Percentiles rank a stretch among this genome's conserved stretches.
Conservation (phyloP, 2,329 filamentous ascomycete species). For the Phyllosticta capitalensis region DNA sequence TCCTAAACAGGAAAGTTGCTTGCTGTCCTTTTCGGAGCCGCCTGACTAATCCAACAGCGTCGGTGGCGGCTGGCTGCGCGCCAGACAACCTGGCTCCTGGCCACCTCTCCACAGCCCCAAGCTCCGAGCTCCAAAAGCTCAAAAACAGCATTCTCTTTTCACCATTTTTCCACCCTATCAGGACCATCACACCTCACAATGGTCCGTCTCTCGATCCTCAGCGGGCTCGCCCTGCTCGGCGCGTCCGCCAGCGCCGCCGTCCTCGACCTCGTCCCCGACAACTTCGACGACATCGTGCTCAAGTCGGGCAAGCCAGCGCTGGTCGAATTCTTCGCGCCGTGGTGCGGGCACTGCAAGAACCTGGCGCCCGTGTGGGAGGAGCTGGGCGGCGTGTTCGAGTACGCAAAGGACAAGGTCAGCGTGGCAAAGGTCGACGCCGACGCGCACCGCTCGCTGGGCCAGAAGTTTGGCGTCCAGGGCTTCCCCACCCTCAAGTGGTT, state of each 20-base stretch:
- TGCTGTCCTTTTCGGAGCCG: neutral
- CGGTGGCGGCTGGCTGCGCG: neutral
- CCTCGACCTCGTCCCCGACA: conserved; percentile 76
- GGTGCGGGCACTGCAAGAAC: conserved; percentile 99
- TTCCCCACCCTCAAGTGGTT: conserved; percentile 98
- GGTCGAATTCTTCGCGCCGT: conserved; percentile 96
- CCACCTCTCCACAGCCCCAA: neutral
- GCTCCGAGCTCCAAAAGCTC: neutral
- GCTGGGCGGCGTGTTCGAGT: conserved; percentile 64
- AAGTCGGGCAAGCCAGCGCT: conserved; percentile 91
- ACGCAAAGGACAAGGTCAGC: conserved; percentile 64
- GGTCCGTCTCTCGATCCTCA: conserved; percentile 20
- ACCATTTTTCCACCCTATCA: neutral
- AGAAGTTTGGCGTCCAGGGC: conserved; percentile 79
- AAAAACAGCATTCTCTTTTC: neutral
- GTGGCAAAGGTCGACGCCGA: conserved; percentile 97
- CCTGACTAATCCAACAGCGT: neutral
- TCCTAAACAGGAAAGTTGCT: neutral
- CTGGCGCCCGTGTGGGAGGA: conserved; percentile 94
- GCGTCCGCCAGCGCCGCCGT: conserved; percentile 57
- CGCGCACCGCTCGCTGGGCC: conserved; percentile 72
- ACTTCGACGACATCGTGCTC: conserved; percentile 85
- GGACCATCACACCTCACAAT: neutral
- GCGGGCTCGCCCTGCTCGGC: conserved; percentile 23
- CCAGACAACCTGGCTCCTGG: neutral